phyloP scores from a whole-genome alignment of 176 grass and related monocot species.

The Hsuehochloa calcarea region DNA sequence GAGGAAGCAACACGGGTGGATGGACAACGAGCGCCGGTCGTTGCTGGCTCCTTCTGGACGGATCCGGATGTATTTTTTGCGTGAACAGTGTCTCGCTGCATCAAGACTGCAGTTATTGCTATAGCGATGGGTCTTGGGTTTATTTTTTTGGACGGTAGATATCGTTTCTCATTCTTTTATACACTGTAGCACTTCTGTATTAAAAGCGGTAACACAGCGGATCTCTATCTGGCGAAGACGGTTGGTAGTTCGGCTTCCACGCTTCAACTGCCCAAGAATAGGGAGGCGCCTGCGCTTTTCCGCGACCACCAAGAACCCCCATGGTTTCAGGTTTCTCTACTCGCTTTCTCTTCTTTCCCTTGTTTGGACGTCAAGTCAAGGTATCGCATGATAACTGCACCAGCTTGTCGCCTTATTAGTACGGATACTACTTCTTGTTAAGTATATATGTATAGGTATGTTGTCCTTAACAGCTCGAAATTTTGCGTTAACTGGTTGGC shows the following conservation, averaged over 20 bases:
- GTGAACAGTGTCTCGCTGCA: too few relatives aligned
- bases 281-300: slow-evolving; percentile 36
- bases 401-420: not conserved
- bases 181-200: too few relatives aligned
- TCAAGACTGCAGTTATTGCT: too few relatives aligned
- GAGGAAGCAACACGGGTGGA: slow-evolving; percentile 8
- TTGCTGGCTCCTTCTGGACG: not conserved
- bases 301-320: slow-evolving; percentile 10
- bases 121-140: too few relatives aligned
- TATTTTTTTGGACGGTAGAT: too few relatives aligned
- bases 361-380: not conserved
- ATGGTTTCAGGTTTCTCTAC: slow-evolving; percentile 1
- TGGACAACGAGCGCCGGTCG: not conserved
- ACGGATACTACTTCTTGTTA: too few relatives aligned
- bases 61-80: too few relatives aligned
- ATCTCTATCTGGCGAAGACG: not conserved
- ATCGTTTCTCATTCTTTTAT: too few relatives aligned
- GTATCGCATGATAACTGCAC: not conserved
- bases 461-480: too few relatives aligned
- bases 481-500: too few relatives aligned
- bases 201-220: too few relatives aligned
- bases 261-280: not conserved
- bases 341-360: not conserved
- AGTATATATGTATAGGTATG: too few relatives aligned
- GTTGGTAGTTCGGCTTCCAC: not conserved